Conservation (phyloP, 768 basidiomycete species). For the Leccinum incarnatum region DNA sequence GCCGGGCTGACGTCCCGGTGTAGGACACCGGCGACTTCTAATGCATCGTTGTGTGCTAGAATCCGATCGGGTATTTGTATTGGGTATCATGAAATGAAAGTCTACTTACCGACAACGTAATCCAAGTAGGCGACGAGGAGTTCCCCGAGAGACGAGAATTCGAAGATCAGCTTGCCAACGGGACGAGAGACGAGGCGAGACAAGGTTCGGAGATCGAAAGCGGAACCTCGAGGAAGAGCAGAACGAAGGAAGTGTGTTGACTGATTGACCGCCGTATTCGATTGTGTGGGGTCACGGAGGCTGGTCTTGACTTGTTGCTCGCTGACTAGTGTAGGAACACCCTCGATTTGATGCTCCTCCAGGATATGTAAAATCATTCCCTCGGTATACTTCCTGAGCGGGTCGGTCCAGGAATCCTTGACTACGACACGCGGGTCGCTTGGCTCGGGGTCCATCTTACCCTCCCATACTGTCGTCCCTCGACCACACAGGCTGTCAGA, state of each 20-base stretch:
- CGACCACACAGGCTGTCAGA: too few relatives aligned
- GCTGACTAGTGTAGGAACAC: neutral
- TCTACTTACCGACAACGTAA: neutral
- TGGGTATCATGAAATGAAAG: neutral
- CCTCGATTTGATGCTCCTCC: neutral
- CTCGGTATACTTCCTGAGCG: neutral
- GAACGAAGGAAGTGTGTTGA: neutral
- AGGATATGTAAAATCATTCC: neutral
- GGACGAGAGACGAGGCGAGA: neutral
- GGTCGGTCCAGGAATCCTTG: neutral
- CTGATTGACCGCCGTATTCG: neutral
- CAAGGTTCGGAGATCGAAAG: neutral
- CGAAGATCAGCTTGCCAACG: neutral
- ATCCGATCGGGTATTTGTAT: neutral
- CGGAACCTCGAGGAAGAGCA: neutral
- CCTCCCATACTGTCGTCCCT: too few relatives aligned
- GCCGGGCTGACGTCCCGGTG: neutral
- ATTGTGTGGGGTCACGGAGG: neutral
- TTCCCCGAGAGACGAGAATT: neutral
- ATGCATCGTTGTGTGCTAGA: neutral
- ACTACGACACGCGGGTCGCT: neutral
- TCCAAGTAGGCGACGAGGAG: neutral
- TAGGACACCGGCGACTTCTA: neutral
- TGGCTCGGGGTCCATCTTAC: too few relatives aligned
- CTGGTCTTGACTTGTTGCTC: neutral